Base-by-base conservation (phyloP, 208 protist genomes). In the Leishmania mexicana region DNA sequence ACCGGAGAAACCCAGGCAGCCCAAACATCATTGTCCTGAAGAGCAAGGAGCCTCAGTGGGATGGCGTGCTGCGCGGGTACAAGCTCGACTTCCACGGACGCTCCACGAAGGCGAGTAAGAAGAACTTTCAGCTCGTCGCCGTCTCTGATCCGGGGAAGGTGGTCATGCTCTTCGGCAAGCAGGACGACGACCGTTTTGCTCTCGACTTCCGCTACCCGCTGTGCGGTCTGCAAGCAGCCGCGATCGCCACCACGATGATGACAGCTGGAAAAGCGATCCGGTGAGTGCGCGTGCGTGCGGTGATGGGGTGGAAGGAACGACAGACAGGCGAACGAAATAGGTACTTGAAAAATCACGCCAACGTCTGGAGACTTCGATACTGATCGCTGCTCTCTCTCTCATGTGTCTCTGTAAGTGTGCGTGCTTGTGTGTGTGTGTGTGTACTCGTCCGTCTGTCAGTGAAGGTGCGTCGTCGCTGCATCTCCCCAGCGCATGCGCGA, bases 61-160 rank as follows among this genome's bases (percentile, higher is more conserved):
- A 89, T 64, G 83, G 74, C 74, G 83, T 80, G 31, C 80, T 89
- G 75, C 86, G 86, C 0, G 86, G 86, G 35, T 87, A 89, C 78
- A 83, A 85, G 54, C 81, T 89, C 15, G 86, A 89, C 64, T 89
- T 89, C 58, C 83, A 87, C 79, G 83, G 83, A 42, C 86, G 86
- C 42, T 83, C 81, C 1, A 84, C 83, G 5, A 89, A 87, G 75
- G 86, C 83, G 45, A 89, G 86, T 51, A 80, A 85, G 81, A 89
- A 89, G 83, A 89, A 89, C 76, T 89, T 89, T 24, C 86, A 89
- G 78, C 83, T 89, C 72, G 86, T 89, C 68, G 51, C 86, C 24
- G 58, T 42, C 6, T 53, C 38, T 17, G 80, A 89, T 38, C 86
- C 83, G 40, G 73, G 82, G 58, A 89, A 89, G 86, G 86, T 89